These are phyloP conservation scores for Scedosporium boydii DNA, from an alignment of 2,329 filamentous ascomycete species.

Conservation along the genomic window DNA sequence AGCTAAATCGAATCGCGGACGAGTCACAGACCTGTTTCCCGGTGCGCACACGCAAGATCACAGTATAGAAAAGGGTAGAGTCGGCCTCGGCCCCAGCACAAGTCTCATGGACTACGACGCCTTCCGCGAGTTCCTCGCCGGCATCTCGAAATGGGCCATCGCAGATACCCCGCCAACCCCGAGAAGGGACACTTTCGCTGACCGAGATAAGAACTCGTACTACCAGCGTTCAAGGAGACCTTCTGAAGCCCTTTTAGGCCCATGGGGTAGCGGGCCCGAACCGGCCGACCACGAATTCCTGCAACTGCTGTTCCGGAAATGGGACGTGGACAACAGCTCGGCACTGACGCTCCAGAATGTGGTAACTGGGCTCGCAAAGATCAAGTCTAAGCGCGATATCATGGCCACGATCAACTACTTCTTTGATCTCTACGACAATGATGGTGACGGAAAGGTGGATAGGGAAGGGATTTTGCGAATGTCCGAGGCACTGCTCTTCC, in stretches of 20 bases:
- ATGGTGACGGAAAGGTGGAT: slow-evolving; percentile 82
- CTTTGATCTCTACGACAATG: slow-evolving; percentile 94
- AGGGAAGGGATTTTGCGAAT: slow-evolving; percentile 91
- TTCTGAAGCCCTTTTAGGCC: slow-evolving; percentile 30
- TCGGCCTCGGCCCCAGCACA: slow-evolving; percentile 80
- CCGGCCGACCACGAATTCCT: slow-evolving; percentile 95
- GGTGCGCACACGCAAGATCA: slow-evolving; percentile 25
- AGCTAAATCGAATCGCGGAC: slow-evolving; percentile 50
- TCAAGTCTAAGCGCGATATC: slow-evolving; percentile 90
- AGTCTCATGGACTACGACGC: slow-evolving; percentile 96
- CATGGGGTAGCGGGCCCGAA: slow-evolving; percentile 48
- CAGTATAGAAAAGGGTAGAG: slow-evolving; percentile 69
- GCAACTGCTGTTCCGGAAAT: slow-evolving; percentile 74
- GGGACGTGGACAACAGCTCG: slow-evolving; percentile 73
- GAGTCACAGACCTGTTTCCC: slow-evolving; percentile 28
- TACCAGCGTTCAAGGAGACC: slow-evolving; percentile 40
- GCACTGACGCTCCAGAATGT: slow-evolving; percentile 83
- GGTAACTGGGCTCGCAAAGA: slow-evolving; percentile 77
- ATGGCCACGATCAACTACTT: slow-evolving; percentile 98
- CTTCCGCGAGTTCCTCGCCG: slow-evolving; percentile 87
- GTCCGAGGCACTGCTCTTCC: slow-evolving; percentile 85
- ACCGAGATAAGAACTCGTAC: slow-evolving; percentile 46
- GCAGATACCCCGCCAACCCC: slow-evolving; percentile 68
- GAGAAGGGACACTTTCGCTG: slow-evolving; percentile 33
- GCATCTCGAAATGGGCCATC: slow-evolving; percentile 85